Conservation (phyloP, 2,329 filamentous ascomycete species). For the Monosporascus sp. region DNA sequence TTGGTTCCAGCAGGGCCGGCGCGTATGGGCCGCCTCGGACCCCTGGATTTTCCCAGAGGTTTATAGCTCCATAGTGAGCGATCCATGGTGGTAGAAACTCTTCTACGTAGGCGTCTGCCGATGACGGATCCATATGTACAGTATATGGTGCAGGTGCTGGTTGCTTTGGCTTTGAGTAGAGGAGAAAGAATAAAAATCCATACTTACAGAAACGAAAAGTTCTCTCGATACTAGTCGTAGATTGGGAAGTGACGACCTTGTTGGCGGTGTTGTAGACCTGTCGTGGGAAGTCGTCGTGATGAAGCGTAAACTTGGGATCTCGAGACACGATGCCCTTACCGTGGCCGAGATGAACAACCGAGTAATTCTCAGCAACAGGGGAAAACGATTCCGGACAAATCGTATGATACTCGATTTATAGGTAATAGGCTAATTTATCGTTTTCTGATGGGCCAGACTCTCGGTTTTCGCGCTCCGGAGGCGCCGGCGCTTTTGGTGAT, state of each 20-base stretch:
- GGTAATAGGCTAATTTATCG: neutral
- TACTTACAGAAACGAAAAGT: neutral
- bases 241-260: neutral
- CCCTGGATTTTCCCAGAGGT: slow-evolving; percentile 4
- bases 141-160: no score
- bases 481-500: neutral
- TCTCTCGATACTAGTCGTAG: neutral
- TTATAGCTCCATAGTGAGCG: neutral
- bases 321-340: neutral
- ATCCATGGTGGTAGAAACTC: neutral
- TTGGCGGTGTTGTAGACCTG: neutral
- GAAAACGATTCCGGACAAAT: neutral
- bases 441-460: neutral
- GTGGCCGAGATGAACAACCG: neutral
- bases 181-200: neutral
- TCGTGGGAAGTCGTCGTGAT: neutral
- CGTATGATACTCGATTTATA: neutral
- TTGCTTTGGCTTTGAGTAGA: neutral
- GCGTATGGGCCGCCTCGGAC: slow-evolving; percentile 11
- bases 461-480: neutral
- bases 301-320: neutral
- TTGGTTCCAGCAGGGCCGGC: neutral
- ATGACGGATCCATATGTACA: neutral
- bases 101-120: neutral
- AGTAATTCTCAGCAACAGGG: neutral